Conservation (phyloP, 768 basidiomycete species). For the Leccinum sublutescens region DNA sequence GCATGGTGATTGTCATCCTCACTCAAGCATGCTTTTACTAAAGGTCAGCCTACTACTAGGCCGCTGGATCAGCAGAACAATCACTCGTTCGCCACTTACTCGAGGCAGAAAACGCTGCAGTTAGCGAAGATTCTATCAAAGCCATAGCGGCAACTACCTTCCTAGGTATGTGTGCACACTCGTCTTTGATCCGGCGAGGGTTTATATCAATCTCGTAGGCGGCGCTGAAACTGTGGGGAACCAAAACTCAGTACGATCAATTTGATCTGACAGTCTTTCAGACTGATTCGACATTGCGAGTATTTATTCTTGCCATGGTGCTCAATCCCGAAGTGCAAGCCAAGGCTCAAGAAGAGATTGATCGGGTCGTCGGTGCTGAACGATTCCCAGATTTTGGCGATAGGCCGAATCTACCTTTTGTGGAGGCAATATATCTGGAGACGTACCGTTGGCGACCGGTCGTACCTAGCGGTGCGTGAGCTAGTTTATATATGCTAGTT, state of each 20-base stretch:
- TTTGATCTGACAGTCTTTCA: conserved; percentile 4
- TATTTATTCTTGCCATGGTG: conserved; percentile 36
- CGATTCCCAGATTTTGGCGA: conserved; percentile 32
- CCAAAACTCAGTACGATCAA: not conserved
- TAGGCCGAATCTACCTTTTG: conserved; percentile 28
- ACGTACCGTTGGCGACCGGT: conserved; percentile 32
- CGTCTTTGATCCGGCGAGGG: not conserved
- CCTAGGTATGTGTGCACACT: conserved; percentile 15
- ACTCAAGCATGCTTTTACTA: not conserved
- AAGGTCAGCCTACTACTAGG: conserved; percentile 3
- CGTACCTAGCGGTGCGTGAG: conserved; percentile 26
- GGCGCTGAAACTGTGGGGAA: conserved; percentile 28
- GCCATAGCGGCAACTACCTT: conserved; percentile 24
- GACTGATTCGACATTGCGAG: conserved; percentile 13
- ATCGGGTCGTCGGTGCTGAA: conserved; percentile 28
- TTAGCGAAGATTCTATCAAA: conserved; percentile 15
- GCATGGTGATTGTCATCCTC: conserved; percentile 17
- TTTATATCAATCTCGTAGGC: conserved; percentile 12
- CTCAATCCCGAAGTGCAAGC: conserved; percentile 32
- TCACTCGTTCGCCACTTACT: conserved; percentile 24
- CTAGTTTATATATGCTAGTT: not conserved
- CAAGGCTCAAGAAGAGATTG: conserved; percentile 33
- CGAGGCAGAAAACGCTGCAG: not conserved
- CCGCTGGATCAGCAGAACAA: conserved; percentile 19
- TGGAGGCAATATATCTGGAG: conserved; percentile 33